A percentile compares a stretch with the other conserved stretches of the same genome.
Conservation (phyloP, 2,329 filamentous ascomycete species). For the Monilinia laxa region DNA sequence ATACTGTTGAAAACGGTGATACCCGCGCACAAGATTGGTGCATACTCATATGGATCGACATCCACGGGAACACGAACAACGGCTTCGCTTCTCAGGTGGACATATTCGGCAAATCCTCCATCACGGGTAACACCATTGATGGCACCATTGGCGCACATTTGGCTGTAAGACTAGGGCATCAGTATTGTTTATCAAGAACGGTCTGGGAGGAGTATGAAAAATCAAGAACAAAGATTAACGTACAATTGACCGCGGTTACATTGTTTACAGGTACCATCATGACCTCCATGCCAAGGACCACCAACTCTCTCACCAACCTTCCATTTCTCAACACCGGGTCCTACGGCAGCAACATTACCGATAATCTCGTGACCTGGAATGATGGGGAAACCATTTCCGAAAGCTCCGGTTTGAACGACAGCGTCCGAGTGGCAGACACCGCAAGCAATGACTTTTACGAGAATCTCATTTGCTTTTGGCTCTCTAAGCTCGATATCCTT, state of each 20-base stretch:
- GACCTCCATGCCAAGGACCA: constrained; percentile 65
- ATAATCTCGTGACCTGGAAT: constrained; percentile 72
- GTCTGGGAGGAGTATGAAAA: no score
- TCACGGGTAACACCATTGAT: constrained; percentile 66
- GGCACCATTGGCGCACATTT: constrained; percentile 62
- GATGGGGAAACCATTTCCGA: constrained; percentile 59
- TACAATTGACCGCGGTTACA: constrained; percentile 56
- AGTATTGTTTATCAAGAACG: background rate
- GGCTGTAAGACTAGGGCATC: constrained; percentile 36
- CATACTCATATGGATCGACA: constrained; percentile 53
- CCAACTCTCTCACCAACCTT: constrained; percentile 66
- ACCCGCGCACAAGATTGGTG: constrained; percentile 63
- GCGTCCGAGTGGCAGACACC: constrained; percentile 69
- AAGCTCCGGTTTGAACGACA: constrained; percentile 46
- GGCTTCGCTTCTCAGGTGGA: constrained; percentile 59
- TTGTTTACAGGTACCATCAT: constrained; percentile 57
- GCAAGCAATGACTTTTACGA: constrained; percentile 70
- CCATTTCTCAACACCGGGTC: constrained; percentile 56
- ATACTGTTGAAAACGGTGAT: constrained; percentile 63
- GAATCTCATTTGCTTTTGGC: constrained; percentile 58
- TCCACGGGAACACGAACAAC: constrained; percentile 55
- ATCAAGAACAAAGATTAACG: background rate
- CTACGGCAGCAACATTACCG: constrained; percentile 63
- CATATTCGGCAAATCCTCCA: constrained; percentile 69
- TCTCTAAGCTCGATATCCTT: constrained; percentile 58